These are phyloP conservation scores for Pseudozyma tsukubaensis DNA, from an alignment of 1,284 basidiomycete genomes.

Conservation along the genomic window DNA sequence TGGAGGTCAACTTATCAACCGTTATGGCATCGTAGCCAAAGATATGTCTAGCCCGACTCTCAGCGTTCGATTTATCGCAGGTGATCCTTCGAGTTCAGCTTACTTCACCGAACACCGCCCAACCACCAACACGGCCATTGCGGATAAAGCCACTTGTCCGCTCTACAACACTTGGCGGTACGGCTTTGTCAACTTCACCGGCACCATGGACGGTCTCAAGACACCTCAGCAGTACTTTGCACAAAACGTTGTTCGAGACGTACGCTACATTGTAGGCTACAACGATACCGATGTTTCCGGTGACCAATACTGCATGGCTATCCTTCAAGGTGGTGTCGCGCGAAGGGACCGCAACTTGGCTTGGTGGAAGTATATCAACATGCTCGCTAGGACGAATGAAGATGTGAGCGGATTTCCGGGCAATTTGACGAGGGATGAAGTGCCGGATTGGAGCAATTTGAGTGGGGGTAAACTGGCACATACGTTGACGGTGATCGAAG, in stretches of 20 bases:
- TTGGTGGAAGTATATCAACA: conserved; percentile 67
- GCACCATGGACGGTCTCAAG: conserved; percentile 47
- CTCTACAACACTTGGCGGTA: conserved; percentile 66
- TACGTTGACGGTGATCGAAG: conserved; percentile 56
- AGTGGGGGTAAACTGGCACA: conserved; percentile 43
- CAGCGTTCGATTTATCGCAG: conserved; percentile 59
- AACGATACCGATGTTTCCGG: conserved; percentile 53
- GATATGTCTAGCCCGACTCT: conserved; percentile 26
- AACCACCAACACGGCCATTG: conserved; percentile 43
- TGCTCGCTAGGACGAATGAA: conserved; percentile 55
- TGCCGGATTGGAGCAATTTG: conserved; percentile 63
- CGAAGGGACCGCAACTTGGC: conserved; percentile 62
- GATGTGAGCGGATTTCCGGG: conserved; percentile 59
- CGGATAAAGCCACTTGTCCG: conserved; percentile 43
- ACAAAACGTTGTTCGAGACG: conserved; percentile 58
- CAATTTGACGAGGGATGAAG: conserved; percentile 19
- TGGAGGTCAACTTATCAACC: conserved; percentile 64
- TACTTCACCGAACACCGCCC: conserved; percentile 66
- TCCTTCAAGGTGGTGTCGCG: conserved; percentile 59
- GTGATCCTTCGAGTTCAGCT: conserved; percentile 57
- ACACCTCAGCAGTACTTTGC: conserved; percentile 57
- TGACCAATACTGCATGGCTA: conserved; percentile 66
- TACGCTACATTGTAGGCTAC: conserved; percentile 62
- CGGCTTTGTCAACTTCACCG: conserved; percentile 61
- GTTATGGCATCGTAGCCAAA: conserved; percentile 62